Evolutionary conservation across 1,284 basidiomycete genomes (phyloP), one percentile per base, ranked within the genome.

Genomic region (Rhodotorula sp.): DNA sequence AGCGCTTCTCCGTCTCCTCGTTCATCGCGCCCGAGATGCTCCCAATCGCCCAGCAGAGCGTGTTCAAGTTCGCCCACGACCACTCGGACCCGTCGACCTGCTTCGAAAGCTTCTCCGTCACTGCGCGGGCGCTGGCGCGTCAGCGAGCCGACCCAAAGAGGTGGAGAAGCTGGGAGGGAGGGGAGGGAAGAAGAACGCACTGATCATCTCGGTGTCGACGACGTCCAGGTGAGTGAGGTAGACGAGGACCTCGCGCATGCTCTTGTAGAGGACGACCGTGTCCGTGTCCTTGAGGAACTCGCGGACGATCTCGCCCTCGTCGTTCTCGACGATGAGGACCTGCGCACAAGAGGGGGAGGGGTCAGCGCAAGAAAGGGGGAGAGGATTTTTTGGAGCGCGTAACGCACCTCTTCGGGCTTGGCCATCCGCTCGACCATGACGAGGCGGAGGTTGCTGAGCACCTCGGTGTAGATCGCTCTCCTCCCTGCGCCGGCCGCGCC

Each of bases 401-500:
- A n/a, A 82, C 87, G 71, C 74, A 94, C 94, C 87, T 99, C 97
- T 82, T 99, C 97, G 21, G 97, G 97, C 83, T 99, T 99, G 78
- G 98, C 97, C 97, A 99, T 99, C 80, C 94, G 89, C 83, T 98
- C 96, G 78, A 99, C 97, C 82, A 99, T 94, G 61, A 99, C 96
- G 73, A 99, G 83, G 53, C 97, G 88, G 75, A 99, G 83, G 81
- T 99, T 98, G 61, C 92, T 95, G 69, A 99, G 85, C 39, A 99
- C 94, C 78, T 97, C 94, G 75, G 90, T 88, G 82, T 97, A 97
- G 79, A 96, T 91, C 81, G 93, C 94, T 86, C 98, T 97, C 78
- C 97, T 85, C 53, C 79, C 79, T 3, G 79, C 73, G 54, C 86
- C 85, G 29, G 53, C 53, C 62, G 62, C 37, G 56, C 86, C 86